phyloP scores from a whole-genome alignment of 306 rosid genomes.

The Mucuna pruriens region DNA sequence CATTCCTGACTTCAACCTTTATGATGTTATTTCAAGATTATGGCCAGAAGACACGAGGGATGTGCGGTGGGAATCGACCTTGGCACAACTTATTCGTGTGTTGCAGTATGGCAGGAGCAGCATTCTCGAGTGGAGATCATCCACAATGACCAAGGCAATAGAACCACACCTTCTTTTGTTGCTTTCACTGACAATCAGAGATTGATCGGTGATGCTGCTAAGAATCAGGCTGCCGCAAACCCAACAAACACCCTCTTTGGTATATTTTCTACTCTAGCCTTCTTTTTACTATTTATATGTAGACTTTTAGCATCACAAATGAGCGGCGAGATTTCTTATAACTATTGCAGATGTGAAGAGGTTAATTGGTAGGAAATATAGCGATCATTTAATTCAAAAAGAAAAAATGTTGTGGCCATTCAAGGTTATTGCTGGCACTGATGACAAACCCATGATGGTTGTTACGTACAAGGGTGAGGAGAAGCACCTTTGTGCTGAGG shows the following conservation, averaged over 20 bases:
- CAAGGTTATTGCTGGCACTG: constrained; percentile 12
- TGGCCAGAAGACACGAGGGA: not conserved
- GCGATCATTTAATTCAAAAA: constrained; percentile 41
- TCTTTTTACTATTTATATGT: too few species aligned
- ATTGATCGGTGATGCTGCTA: not conserved
- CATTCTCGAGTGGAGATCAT: not conserved
- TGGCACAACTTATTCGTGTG: constrained; percentile 27
- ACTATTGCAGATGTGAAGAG: constrained; percentile 27
- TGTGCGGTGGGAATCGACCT: constrained; percentile 7
- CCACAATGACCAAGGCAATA: not conserved
- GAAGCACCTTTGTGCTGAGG: constrained; percentile 51
- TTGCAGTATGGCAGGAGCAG: constrained; percentile 30
- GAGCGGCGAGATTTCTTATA: too few species aligned
- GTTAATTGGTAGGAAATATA: constrained; percentile 17
- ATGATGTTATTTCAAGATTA: not conserved
- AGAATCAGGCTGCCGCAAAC: not conserved
- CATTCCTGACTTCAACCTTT: not conserved
- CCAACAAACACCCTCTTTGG: not conserved
- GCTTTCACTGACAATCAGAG: not conserved
- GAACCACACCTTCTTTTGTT: not conserved
- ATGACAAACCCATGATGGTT: constrained; percentile 55
- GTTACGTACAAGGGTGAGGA: constrained; percentile 54
- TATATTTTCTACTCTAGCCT: not conserved
- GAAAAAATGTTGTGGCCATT: constrained; percentile 58
- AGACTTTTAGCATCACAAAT: not conserved